Conservation (phyloP, 805 yeast genomes). For the Yarrowia yakushimensis region DNA sequence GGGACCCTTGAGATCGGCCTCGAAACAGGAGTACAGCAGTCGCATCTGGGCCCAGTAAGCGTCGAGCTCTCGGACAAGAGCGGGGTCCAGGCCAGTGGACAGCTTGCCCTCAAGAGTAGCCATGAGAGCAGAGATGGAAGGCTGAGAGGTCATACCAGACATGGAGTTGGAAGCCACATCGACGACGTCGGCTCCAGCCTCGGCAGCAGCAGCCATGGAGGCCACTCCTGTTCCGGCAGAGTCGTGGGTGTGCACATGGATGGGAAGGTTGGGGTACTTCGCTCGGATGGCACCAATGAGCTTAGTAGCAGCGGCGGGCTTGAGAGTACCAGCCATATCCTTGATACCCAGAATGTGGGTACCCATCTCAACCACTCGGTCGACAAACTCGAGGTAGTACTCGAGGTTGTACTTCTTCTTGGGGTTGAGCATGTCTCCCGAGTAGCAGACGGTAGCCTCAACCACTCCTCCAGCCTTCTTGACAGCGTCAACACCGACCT, state of each 20-base stretch:
- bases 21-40: slow-evolving; percentile 91
- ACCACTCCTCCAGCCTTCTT: slow-evolving; percentile 97
- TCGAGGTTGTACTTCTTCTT: slow-evolving; percentile 94
- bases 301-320: slow-evolving; percentile 86
- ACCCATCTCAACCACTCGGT: slow-evolving; percentile 84
- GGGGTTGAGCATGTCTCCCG: slow-evolving; percentile 96
- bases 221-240: slow-evolving; percentile 99
- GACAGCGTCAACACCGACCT: slow-evolving; percentile 97
- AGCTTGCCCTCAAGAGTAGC: slow-evolving; percentile 88
- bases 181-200: slow-evolving; percentile 97
- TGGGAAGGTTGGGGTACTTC: slow-evolving; percentile 88
- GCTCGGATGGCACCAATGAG: slow-evolving; percentile 78
- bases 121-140: slow-evolving; percentile 86
- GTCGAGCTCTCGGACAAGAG: slow-evolving; percentile 77
- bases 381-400: slow-evolving; percentile 80
- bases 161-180: slow-evolving; percentile 96
- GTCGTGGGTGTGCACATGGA: slow-evolving; percentile 98
- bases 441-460: slow-evolving; percentile 97
- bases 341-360: slow-evolving; percentile 96
- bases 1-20: slow-evolving; percentile 98
- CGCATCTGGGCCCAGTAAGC: slow-evolving; percentile 99
- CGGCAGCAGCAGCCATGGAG: slow-evolving; percentile 89
- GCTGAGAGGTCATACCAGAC: slow-evolving; percentile 99
- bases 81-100: slow-evolving; percentile 65
- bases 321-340: slow-evolving; percentile 99